These are phyloP conservation scores for Cyberlindnera suaveolens DNA, from an alignment of 805 yeast genomes.

Conservation along the genomic window DNA sequence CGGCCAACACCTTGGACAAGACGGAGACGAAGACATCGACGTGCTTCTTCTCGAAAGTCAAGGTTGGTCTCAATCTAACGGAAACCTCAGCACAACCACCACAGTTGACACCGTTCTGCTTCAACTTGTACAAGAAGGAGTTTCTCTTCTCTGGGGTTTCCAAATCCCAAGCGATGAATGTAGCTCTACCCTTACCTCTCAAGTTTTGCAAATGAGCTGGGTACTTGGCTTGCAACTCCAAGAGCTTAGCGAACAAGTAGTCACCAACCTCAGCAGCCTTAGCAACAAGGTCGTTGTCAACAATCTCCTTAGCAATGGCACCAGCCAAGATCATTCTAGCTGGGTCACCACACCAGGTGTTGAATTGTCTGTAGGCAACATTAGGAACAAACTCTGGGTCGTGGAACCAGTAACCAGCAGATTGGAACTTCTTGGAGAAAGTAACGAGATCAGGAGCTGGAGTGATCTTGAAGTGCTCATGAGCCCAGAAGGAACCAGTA, in stretches of 20 bases:
- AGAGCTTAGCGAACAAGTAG: conserved; percentile 55
- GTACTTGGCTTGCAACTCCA: conserved; percentile 43
- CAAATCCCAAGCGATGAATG: conserved; percentile 79
- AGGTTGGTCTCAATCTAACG: conserved; percentile 75
- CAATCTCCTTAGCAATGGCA: conserved; percentile 62
- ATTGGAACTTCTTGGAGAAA: conserved; percentile 83
- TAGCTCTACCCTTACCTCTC: conserved; percentile 71
- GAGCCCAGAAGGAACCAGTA: conserved; percentile 83
- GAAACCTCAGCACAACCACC: conserved; percentile 82
- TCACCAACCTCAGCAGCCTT: conserved; percentile 58
- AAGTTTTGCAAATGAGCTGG: conserved; percentile 49
- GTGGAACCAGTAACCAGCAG: conserved; percentile 82
- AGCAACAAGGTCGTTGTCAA: conserved; percentile 50
- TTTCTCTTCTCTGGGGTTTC: conserved; percentile 51
- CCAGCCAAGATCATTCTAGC: conserved; percentile 71
- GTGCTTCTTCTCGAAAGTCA: conserved; percentile 74
- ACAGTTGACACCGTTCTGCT: conserved; percentile 62
- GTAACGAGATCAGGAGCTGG: conserved; percentile 82
- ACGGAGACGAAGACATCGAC: conserved; percentile 57
- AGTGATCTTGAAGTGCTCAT: conserved; percentile 72
- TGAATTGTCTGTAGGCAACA: conserved; percentile 81
- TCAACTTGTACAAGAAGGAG: conserved; percentile 53
- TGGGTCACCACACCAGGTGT: conserved; percentile 94
- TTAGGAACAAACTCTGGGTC: conserved; percentile 69
- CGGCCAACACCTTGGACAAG: conserved; percentile 30